Evolutionary conservation across 257 asterid species (phyloP), one percentile per base, ranked within the genome.

Genomic region (Ballota nigra): DNA sequence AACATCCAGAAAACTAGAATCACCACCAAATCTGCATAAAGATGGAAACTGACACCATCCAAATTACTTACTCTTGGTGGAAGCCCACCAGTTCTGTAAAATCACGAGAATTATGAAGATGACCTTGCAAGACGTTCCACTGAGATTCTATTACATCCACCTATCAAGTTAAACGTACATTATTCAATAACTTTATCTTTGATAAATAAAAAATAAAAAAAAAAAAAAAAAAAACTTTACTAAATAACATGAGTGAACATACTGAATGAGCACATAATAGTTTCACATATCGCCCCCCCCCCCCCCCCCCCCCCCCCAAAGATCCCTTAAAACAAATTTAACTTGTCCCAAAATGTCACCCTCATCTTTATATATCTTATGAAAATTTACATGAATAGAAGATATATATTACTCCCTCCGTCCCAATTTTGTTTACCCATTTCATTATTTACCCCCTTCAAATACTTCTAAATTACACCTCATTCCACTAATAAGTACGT

Each of bases 61-160:
- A 55, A 11, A 20, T 69, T 69, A 80, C 99, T 86, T 81, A 92
- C 99, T 92, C 98, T 86, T 88, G 99, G 82, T 95, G 99, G 83
- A 87, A 88, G 82, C 95, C 91, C 63, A 95, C 98, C 71, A 95
- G 84, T 78, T 92, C 94, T 20, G 96, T 92, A 69, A 95, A 95
- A 85, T 95, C 98, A 9, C 55, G 92, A 71, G 99, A 92, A 85
- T 90, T 87, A 73, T 89, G 96, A 70, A 89, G 90, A 77, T 87
- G 98, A 75, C 88, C 74, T 86, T 95, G 99, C 86, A 95, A 83
- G 60, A 88, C 88, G 29, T 92, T 95, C 99, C 99, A 95, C 80
- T 92, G 99, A 72, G 98, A 89, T 78, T 95, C 99, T 77, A 95
- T 88, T n/a, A 95, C 99, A 52, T 95, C 99, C 83, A 92, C 99